Conservation (phyloP, 345 rosid species). For the Balakata baccata region DNA sequence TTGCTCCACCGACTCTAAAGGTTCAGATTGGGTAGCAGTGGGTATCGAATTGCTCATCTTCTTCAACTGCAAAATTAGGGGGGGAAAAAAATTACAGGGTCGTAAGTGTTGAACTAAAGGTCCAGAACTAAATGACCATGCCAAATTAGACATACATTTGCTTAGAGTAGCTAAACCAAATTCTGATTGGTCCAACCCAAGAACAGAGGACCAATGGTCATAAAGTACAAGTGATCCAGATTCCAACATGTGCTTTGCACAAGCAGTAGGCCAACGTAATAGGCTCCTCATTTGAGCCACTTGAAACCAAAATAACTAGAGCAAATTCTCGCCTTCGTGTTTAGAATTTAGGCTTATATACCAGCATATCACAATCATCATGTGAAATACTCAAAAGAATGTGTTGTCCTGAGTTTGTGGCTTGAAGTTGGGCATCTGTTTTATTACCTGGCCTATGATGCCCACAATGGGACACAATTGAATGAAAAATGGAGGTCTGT, state of each 20-base stretch:
- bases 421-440: no score
- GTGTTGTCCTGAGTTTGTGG: neutral
- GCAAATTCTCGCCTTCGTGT: neutral
- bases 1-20: slow-evolving; percentile 48
- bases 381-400: neutral
- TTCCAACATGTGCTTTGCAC: neutral
- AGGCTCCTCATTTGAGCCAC: neutral
- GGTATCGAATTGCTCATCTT: slow-evolving; percentile 77
- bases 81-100: neutral
- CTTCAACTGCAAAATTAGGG: slow-evolving; percentile 49
- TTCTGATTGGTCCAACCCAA: neutral
- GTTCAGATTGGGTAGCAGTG: slow-evolving; percentile 32
- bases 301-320: neutral
- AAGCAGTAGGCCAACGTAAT: no score
- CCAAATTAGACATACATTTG: neutral
- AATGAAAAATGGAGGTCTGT: no score
- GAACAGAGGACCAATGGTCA: neutral
- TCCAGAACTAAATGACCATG: neutral
- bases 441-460: no score
- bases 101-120: slow-evolving; percentile 5
- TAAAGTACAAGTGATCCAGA: neutral
- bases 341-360: no score
- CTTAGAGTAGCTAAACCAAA: neutral
- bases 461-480: no score
- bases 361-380: neutral